Evolutionary conservation across 2,329 filamentous ascomycete species (phyloP), one percentile per base, ranked within the genome.

Genomic region (Trichoderma guizhouense): DNA sequence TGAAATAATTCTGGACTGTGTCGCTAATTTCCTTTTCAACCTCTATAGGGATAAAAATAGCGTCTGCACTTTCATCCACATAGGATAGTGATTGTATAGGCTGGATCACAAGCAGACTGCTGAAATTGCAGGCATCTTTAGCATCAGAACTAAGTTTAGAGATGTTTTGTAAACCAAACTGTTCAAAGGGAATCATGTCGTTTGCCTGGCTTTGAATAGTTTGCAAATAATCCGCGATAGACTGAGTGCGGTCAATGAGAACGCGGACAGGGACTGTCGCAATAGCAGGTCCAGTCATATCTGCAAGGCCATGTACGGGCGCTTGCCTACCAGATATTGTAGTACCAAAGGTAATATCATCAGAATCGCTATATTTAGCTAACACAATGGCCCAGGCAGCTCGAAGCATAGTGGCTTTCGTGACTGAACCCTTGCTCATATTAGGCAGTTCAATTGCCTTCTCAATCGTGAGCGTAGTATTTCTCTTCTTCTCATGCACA

Each of bases 111-210:
- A 78, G 70, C 12, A 76, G 58, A 32, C 71, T 75, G 18, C 71
- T 69, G 53, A 77, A 76, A 12, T 76, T 66, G 65, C 73, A 75
- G 26, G 75, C 75, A 26, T 69, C 71, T 15, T 72, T 68, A 5
- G 72, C 70, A 26, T 60, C 72, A 14, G 66, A n/a, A 63, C 65
- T 73, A 3, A 77, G 32, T 57, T 73, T 73, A 11, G 69, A 58
- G 18, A 78, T 77, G n/a, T 76, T 72, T 65, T 77, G 77, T 60
- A 79, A 61, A 12, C 77, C 77, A 9, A 58, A 73, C 9, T 77
- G 75, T 55, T 78, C 73, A 47, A 73, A 75, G 0, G 72, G 60
- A 11, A 77, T 64, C 73, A 77, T 76, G n/a, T 74, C 71, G 32
- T 65, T 72, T 34, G 73, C 69, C 12, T 74, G 71, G 6, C 26